Conservation (phyloP, 2,329 filamentous ascomycete species). For the Ilyonectria mors-panacis region DNA sequence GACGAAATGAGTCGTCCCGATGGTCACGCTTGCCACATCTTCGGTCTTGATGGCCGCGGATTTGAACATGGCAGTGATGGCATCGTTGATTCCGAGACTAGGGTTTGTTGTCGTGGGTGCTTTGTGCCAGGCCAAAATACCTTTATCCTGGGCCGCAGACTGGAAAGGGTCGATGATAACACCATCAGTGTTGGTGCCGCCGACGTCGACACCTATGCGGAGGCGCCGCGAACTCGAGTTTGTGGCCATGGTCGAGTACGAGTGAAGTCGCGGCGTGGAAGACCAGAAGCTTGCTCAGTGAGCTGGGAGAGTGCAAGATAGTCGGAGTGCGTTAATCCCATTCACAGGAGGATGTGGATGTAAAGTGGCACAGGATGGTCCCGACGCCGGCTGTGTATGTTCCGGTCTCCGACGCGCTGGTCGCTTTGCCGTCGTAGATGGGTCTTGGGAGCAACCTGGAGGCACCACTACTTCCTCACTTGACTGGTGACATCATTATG, state of each 20-base stretch:
- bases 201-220: constrained; percentile 63
- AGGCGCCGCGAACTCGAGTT: constrained; percentile 41
- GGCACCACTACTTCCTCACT: background rate
- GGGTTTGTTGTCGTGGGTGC: constrained; percentile 20
- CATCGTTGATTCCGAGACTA: constrained; percentile 34
- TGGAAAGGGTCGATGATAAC: constrained; percentile 63
- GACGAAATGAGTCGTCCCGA: constrained; percentile 72
- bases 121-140: constrained; percentile 63
- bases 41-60: constrained; percentile 51
- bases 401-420: background rate
- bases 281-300: background rate
- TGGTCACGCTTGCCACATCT: constrained; percentile 64
- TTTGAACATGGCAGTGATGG: constrained; percentile 61
- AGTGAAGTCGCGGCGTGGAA: background rate
- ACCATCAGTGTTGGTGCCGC: constrained; percentile 69
- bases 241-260: constrained; percentile 26
- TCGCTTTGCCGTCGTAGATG: background rate
- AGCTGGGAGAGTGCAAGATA: background rate
- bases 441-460: background rate
- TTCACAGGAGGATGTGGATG: background rate
- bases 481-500: too few species aligned
- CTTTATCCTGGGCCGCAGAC: constrained; percentile 53
- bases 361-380: background rate
- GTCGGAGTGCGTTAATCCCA: background rate
- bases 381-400: constrained; percentile 8